Evolutionary conservation across 2,329 filamentous ascomycete species (phyloP), one percentile per base, ranked within the genome.

Genomic region (Pseudophaeomoniella oleicola): DNA sequence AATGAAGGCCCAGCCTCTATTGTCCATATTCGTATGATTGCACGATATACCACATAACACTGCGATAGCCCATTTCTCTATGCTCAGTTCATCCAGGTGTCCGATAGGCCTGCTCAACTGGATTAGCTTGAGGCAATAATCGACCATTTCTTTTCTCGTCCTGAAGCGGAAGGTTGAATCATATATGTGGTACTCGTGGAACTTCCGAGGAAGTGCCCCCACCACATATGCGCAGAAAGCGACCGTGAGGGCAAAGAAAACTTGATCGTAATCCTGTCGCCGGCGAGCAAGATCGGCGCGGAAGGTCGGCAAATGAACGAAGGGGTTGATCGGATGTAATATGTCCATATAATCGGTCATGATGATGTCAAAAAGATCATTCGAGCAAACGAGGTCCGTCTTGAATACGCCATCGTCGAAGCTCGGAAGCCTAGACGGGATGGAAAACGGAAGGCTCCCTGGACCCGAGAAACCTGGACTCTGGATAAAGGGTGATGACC

Each of bases 291-390:
- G 19, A 14, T 34, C 16, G 54, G 57, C 60, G 14, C 60, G 51
- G 38, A 67, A 67, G 0, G 58, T 62, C 2, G 57, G 51, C 39
- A 67, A 64, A 40, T 67, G 62, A 3, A 67, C 46, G 15, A 67
- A 54, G 0, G 64, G 64, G 38, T 66, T 67, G 22, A 54, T 57
- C 6, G 57, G 41, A 43, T 68, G 61, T 41, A 60, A 65, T 12
- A 56, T 44, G 4, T 47, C 44, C 42, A 67, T 67, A 43, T 65
- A 69, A 1, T 56, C 52, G 38, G 60, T 57, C 4, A 61, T 51
- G 38, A 62, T 38, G 3, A 44, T 42, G 37, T 50, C 47, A 6
- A 16, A 5, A 3, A 34, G 30, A 12, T 5, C 27, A 12, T 5
- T 32, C 13, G 29, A 15, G 16, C 15, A 37, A 32, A 11, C 30